phyloP scores from a whole-genome alignment of 768 basidiomycete species.

The Sporobolomyces roseus region DNA sequence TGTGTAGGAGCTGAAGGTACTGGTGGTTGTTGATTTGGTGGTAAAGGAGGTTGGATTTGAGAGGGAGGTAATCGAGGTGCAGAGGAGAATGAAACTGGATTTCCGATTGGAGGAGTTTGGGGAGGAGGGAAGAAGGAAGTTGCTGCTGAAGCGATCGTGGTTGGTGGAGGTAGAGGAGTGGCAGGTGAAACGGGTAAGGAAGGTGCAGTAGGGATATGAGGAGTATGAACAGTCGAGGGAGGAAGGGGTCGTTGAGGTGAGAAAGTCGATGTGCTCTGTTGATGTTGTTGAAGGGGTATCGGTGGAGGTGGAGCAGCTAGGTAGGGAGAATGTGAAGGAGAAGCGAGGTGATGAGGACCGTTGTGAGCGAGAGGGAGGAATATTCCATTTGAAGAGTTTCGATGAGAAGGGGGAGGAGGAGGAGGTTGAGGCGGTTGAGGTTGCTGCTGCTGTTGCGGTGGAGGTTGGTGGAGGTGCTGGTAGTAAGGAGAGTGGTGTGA shows the following conservation, averaged over 20 bases:
- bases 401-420: background rate
- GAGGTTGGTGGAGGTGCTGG: too few species aligned
- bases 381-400: conserved; percentile 17
- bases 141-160: too few species aligned
- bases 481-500: conserved; percentile 11
- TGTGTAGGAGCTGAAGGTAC: background rate
- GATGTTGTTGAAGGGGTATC: background rate
- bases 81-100: too few species aligned
- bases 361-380: conserved; percentile 17
- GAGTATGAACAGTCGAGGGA: background rate
- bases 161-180: conserved; percentile 15
- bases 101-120: too few species aligned
- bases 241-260: conserved; percentile 11
- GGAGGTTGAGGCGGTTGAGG: background rate
- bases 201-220: background rate
- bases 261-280: background rate
- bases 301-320: background rate
- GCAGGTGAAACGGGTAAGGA: conserved; percentile 28
- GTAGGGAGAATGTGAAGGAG: conserved; percentile 4
- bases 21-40: too few species aligned
- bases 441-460: background rate
- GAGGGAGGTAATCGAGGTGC: too few species aligned
- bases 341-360: conserved; percentile 23
- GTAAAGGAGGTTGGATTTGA: background rate
- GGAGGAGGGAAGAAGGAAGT: too few species aligned